phyloP scores from a whole-genome alignment of 768 basidiomycete genomes.

The Tubosaeta brunneosetosa region DNA sequence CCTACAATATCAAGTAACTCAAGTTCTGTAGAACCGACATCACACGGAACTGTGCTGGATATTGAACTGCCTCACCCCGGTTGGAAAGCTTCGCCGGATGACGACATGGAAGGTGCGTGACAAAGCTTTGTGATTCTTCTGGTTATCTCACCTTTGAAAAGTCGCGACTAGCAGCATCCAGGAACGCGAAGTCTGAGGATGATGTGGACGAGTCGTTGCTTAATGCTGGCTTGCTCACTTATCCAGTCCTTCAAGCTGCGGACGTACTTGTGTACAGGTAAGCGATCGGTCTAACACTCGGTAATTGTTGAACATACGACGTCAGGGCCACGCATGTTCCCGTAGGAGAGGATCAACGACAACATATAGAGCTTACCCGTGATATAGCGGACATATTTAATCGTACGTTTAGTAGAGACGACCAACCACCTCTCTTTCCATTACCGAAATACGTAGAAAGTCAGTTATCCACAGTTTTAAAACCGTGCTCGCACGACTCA shows the following conservation, averaged over 20 bases:
- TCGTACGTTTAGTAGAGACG: slow-evolving; percentile 46
- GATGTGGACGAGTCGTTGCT: slow-evolving; percentile 79
- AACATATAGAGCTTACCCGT: slow-evolving; percentile 86
- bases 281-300: slow-evolving; percentile 13
- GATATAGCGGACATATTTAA: slow-evolving; percentile 86
- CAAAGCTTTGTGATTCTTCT: background rate
- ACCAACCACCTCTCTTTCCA: slow-evolving; percentile 54
- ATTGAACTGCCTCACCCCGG: slow-evolving; percentile 75
- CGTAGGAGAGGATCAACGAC: slow-evolving; percentile 93
- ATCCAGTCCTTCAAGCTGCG: slow-evolving; percentile 90
- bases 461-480: slow-evolving; percentile 34
- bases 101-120: slow-evolving; percentile 88
- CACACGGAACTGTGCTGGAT: slow-evolving; percentile 92
- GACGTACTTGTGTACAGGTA: slow-evolving; percentile 87
- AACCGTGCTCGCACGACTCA: background rate
- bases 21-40: slow-evolving; percentile 56
- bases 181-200: slow-evolving; percentile 70
- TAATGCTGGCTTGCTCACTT: slow-evolving; percentile 83
- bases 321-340: slow-evolving; percentile 86
- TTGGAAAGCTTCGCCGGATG: slow-evolving; percentile 84
- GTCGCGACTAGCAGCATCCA: slow-evolving; percentile 69
- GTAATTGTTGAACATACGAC: background rate
- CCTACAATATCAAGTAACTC: background rate
- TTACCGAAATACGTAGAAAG: slow-evolving; percentile 70
- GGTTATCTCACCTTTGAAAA: slow-evolving; percentile 25